Conservation (phyloP, 768 basidiomycete genomes). For the Mycena leptocephala region DNA sequence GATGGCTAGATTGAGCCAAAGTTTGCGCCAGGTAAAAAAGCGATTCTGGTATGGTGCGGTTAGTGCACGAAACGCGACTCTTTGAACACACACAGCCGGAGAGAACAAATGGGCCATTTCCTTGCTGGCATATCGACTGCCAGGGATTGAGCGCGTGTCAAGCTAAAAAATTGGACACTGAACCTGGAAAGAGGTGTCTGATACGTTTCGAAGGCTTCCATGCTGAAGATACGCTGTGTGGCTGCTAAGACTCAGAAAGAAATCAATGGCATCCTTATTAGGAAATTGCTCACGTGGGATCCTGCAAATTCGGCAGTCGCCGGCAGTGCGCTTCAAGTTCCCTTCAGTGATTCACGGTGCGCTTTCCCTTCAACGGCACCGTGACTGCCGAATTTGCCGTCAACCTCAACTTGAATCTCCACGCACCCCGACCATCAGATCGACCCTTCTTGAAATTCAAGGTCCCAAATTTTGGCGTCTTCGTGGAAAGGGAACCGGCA, state of each 20-base stretch:
- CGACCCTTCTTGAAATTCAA: too few relatives aligned
- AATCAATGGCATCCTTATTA: not conserved
- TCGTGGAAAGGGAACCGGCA: too few relatives aligned
- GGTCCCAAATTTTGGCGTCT: too few relatives aligned
- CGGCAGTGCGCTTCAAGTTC: not conserved
- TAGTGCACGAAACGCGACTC: slow-evolving; percentile 4
- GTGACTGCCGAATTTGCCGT: too few relatives aligned
- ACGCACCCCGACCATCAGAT: too few relatives aligned
- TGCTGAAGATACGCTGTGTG: not conserved
- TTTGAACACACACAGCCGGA: slow-evolving; percentile 75
- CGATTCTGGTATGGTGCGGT: slow-evolving; percentile 75
- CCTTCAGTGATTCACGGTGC: not conserved
- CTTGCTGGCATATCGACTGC: slow-evolving; percentile 98
- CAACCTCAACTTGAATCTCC: too few relatives aligned
- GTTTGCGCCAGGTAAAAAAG: slow-evolving; percentile 94
- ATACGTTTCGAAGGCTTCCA: slow-evolving; percentile 77
- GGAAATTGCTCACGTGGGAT: not conserved
- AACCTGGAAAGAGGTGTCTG: slow-evolving; percentile 89
- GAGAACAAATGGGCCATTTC: slow-evolving; percentile 99
- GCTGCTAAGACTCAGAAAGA: not conserved
- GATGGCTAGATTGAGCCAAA: slow-evolving; percentile 97
- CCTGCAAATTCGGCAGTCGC: not conserved
- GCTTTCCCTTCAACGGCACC: too few relatives aligned
- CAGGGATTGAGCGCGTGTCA: not conserved
- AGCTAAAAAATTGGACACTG: slow-evolving; percentile 5